Conservation (phyloP, 2,329 filamentous ascomycete genomes). For the Alternaria burnsii region DNA sequence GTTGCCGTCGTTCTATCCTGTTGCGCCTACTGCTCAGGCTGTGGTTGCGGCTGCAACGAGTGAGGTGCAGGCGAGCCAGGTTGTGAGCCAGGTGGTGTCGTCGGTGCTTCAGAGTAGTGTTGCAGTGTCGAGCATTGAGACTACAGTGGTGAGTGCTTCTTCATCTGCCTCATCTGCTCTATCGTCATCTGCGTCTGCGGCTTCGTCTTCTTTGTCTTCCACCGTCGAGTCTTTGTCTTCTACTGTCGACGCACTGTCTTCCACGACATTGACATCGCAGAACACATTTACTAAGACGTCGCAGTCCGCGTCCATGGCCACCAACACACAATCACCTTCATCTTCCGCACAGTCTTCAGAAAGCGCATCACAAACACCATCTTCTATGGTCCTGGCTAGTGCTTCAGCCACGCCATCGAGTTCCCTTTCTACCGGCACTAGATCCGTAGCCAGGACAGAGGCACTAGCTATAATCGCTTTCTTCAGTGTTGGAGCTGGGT, state of each 20-base stretch:
- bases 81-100: background rate
- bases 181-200: background rate
- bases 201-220: background rate
- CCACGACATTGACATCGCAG: background rate
- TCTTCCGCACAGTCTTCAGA: background rate
- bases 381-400: background rate
- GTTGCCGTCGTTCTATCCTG: conserved; percentile 23
- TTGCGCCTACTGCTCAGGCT: background rate
- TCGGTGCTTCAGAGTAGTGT: background rate
- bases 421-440: conserved; percentile 2
- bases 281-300: conserved; percentile 12
- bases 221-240: background rate
- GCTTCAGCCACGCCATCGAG: conserved; percentile 4
- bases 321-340: background rate
- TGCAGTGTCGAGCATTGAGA: background rate
- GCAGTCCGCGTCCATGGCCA: conserved; percentile 13
- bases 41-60: background rate
- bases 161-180: background rate
- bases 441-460: background rate
- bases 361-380: background rate
- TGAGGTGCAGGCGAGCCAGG: background rate
- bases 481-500: conserved; percentile 5
- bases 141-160: background rate
- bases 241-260: background rate
- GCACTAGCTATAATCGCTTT: conserved; percentile 2